phyloP scores from a whole-genome alignment of 2,329 filamentous ascomycete species.

The Coleophoma cylindrospora region DNA sequence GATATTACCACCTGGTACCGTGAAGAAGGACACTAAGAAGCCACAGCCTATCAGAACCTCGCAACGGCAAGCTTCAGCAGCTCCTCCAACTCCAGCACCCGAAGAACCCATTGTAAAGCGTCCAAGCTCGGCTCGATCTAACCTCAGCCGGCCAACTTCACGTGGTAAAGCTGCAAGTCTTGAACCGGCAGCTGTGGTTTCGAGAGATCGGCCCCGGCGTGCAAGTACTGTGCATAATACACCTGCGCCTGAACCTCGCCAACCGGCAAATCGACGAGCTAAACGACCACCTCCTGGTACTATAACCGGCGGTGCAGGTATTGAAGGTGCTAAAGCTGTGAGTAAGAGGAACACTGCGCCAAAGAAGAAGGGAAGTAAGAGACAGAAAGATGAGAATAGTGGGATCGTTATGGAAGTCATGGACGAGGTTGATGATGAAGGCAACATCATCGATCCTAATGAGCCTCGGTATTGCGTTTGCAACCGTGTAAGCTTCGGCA shows the following conservation, averaged over 20 bases:
- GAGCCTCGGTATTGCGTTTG: constrained; percentile 76
- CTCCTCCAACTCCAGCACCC: constrained; percentile 11
- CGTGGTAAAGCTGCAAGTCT: constrained; percentile 25
- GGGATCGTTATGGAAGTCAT: constrained; percentile 40
- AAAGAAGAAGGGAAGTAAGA: constrained; percentile 52
- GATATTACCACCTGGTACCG: constrained; percentile 24
- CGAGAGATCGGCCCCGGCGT: constrained; percentile 25
- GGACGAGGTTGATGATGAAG: constrained; percentile 62
- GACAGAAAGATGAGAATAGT: constrained; percentile 30
- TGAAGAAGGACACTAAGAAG: constrained; percentile 13
- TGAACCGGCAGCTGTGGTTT: constrained; percentile 17
- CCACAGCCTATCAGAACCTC: constrained; percentile 6
- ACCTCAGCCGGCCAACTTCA: constrained; percentile 9
- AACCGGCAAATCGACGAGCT: constrained; percentile 46
- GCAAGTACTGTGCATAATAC: constrained; percentile 33
- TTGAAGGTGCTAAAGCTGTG: constrained; percentile 43
- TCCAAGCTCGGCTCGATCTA: constrained; percentile 15
- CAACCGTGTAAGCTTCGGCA: constrained; percentile 74
- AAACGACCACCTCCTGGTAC: constrained; percentile 70
- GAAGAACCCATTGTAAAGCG: constrained; percentile 19
- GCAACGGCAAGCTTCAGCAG: constrained; percentile 7
- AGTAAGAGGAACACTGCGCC: constrained; percentile 68
- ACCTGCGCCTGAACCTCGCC: constrained; percentile 34
- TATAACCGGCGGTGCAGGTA: constrained; percentile 40
- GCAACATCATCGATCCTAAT: constrained; percentile 66